Percentiles rank a stretch among this genome's conserved stretches.
These are phyloP conservation scores for Colletotrichum sp. DNA, from an alignment of 2,329 filamentous ascomycete genomes.

Conservation along the genomic window DNA sequence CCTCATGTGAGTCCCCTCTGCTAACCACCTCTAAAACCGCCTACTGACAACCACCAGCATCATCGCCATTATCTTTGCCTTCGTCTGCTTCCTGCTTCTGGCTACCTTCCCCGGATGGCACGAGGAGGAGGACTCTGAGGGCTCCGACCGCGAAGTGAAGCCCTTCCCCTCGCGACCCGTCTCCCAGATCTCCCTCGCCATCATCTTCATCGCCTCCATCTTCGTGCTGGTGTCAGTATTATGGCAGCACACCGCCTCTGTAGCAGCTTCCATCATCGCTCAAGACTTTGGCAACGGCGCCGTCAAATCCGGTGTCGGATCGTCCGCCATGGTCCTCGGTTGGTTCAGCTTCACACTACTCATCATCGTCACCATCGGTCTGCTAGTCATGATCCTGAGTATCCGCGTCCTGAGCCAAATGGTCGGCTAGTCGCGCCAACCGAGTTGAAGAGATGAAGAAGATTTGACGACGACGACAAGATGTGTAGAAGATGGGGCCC, in stretches of 20 bases:
- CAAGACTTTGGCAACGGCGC: conserved; percentile 92
- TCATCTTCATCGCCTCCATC: conserved; percentile 82
- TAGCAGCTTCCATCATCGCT: conserved; percentile 91
- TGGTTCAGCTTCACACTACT: conserved; percentile 96
- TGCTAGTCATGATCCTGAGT: conserved; percentile 96
- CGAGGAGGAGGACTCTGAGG: conserved; percentile 81
- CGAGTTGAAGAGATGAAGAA: not conserved
- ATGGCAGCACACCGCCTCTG: conserved; percentile 95
- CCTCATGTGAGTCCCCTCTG: conserved; percentile 70
- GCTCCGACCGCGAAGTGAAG: conserved; percentile 88
- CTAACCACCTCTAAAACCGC: not conserved
- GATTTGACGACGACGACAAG: not conserved
- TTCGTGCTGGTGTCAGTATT: conserved; percentile 78
- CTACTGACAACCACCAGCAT: conserved; percentile 62
- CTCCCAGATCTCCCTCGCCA: conserved; percentile 88
- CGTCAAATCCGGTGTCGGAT: conserved; percentile 87
- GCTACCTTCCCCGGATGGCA: conserved; percentile 98
- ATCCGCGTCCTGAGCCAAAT: conserved; percentile 78
- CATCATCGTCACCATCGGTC: conserved; percentile 92
- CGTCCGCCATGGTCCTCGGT: conserved; percentile 92
- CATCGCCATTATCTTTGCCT: conserved; percentile 96
- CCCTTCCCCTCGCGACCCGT: conserved; percentile 92
- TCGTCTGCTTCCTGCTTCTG: conserved; percentile 92
- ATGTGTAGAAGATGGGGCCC: conserved; percentile 3
- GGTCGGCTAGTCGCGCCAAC: conserved; percentile 29